A percentile compares a stretch with the other conserved stretches of the same genome.
These are phyloP conservation scores for Gossypium anomalum DNA, from an alignment of 345 rosid species.

Conservation along the genomic window DNA sequence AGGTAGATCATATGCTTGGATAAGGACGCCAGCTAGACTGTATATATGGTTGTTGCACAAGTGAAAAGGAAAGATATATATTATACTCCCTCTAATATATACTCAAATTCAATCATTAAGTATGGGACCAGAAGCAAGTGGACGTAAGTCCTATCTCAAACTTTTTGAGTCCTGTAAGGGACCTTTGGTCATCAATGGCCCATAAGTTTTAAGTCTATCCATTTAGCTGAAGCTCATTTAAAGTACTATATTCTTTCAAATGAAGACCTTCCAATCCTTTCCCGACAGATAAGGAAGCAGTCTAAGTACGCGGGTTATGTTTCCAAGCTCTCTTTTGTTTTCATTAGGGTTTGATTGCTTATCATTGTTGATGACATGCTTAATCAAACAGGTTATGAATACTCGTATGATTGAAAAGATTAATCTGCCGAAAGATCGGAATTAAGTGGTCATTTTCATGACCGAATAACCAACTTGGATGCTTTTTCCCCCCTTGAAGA, in stretches of 20 bases:
- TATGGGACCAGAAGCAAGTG: conserved; percentile 13
- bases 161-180: background rate
- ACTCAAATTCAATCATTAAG: conserved; percentile 3
- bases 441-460: background rate
- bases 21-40: conserved; percentile 11
- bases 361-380: background rate
- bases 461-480: conserved; percentile 1
- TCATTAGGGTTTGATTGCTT: background rate
- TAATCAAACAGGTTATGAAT: background rate
- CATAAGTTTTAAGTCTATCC: background rate
- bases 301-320: background rate
- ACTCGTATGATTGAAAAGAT: background rate
- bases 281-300: background rate
- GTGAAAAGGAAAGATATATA: background rate
- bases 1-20: background rate
- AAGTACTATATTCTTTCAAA: background rate
- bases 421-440: background rate
- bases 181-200: background rate
- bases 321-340: background rate
- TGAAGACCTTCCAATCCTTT: background rate
- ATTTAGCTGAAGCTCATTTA: background rate
- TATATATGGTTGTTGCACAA: background rate
- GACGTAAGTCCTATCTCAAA: conserved; percentile 3
- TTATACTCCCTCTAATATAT: background rate
- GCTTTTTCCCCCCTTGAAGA: background rate